phyloP scores from a whole-genome alignment of 495 filamentous ascomycete species.

The Tuber brumale region DNA sequence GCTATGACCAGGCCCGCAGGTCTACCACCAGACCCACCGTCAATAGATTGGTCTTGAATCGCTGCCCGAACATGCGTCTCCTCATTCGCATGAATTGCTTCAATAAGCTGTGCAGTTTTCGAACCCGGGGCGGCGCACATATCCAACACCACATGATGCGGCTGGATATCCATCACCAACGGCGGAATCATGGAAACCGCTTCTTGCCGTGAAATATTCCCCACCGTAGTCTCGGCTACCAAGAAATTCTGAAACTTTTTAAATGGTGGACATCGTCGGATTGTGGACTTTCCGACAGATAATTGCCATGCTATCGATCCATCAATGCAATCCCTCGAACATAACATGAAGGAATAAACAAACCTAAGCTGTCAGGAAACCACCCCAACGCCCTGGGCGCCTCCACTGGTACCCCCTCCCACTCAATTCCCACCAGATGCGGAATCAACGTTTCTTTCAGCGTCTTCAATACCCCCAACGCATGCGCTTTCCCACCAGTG shows the following conservation, averaged over 20 bases:
- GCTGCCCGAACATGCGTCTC: constrained; percentile 66
- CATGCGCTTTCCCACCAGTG: constrained; percentile 88
- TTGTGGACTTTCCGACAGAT: constrained; percentile 89
- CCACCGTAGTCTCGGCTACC: constrained; percentile 93
- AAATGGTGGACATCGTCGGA: constrained; percentile 87
- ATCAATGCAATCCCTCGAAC: background rate
- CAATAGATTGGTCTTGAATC: constrained; percentile 44
- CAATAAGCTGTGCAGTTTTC: constrained; percentile 90
- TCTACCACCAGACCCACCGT: constrained; percentile 52
- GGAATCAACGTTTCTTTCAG: constrained; percentile 84
- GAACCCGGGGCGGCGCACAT: constrained; percentile 95
- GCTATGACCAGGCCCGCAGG: constrained; percentile 87
- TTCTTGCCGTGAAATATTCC: constrained; percentile 95
- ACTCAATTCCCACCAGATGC: constrained; percentile 70
- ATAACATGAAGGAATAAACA: background rate
- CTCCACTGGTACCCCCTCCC: constrained; percentile 72
- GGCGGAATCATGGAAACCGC: constrained; percentile 98
- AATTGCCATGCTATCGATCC: constrained; percentile 67
- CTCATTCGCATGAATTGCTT: constrained; percentile 87
- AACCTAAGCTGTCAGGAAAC: constrained; percentile 77
- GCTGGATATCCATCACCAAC: constrained; percentile 78
- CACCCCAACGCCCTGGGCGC: constrained; percentile 73
- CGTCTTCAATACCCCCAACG: constrained; percentile 74
- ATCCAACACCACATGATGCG: constrained; percentile 87
- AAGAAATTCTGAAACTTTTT: constrained; percentile 93